Conservation (phyloP, 352 stramenopile genomes). For the Stramenopiles sp. region DNA sequence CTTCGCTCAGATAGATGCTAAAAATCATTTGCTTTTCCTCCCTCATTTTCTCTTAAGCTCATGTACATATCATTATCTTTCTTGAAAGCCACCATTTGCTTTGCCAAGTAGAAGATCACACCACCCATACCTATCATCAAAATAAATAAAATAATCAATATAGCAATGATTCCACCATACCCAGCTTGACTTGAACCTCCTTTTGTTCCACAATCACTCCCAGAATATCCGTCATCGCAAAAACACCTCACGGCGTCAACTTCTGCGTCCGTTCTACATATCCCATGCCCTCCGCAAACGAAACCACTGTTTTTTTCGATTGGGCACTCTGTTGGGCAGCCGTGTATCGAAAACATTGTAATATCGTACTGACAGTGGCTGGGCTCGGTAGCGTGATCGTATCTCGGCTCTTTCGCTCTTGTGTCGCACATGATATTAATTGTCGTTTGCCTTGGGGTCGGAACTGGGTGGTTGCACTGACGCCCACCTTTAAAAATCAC, state of each 20-base stretch:
- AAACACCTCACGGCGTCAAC: background rate
- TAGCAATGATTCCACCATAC: background rate
- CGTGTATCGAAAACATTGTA: background rate
- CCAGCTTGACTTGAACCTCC: background rate
- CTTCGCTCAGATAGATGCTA: too few species aligned
- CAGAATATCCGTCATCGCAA: background rate
- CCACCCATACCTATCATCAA: background rate
- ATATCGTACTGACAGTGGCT: background rate
- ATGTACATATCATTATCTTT: background rate
- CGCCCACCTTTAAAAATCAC: background rate
- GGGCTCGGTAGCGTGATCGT: background rate
- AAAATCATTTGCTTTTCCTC: too few species aligned
- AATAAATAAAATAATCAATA: background rate
- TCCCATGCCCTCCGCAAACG: background rate
- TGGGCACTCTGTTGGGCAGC: background rate
- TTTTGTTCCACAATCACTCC: background rate
- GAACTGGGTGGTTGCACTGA: background rate
- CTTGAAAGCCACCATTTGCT: background rate
- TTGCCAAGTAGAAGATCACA: background rate
- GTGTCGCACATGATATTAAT: background rate
- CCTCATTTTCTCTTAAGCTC: background rate
- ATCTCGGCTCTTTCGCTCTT: background rate
- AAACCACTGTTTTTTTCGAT: background rate
- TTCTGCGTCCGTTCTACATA: background rate
- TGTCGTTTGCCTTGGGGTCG: background rate